Conservation (phyloP, 2,329 filamentous ascomycete species). For the Penicillium sp. region DNA sequence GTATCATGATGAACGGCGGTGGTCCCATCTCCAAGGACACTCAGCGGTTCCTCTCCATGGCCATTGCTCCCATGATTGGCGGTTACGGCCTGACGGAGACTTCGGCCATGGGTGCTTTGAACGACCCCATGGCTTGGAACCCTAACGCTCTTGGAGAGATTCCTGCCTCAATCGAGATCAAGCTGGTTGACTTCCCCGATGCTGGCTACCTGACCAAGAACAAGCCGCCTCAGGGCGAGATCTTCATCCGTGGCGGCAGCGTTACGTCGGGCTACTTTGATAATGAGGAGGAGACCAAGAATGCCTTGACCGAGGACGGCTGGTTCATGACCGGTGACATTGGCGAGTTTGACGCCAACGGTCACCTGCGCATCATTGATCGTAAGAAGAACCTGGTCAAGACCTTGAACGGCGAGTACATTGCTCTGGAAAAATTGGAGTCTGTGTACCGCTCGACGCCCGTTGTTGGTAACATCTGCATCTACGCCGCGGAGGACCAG, state of each 20-base stretch:
- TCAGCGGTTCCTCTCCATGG: conserved; percentile 85
- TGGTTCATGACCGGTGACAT: conserved; percentile 99
- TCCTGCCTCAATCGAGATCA: conserved; percentile 77
- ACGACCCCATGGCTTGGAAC: conserved; percentile 81
- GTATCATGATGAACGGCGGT: conserved; percentile 92
- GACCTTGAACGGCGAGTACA: conserved; percentile 93
- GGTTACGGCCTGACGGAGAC: conserved; percentile 97
- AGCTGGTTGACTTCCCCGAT: conserved; percentile 87
- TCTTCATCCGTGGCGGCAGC: conserved; percentile 78
- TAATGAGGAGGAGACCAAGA: conserved; percentile 80
- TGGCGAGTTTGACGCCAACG: conserved; percentile 79
- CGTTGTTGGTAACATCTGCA: conserved; percentile 83
- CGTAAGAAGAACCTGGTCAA: conserved; percentile 99
- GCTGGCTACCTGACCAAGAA: conserved; percentile 79
- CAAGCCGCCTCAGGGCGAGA: conserved; percentile 84
- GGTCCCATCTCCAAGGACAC: conserved; percentile 88
- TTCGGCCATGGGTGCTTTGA: conserved; percentile 60
- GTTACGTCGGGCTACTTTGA: conserved; percentile 80
- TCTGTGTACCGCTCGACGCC: conserved; percentile 79
- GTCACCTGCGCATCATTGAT: conserved; percentile 85
- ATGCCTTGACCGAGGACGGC: conserved; percentile 75
- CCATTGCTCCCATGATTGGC: conserved; percentile 89
- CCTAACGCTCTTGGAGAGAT: conserved; percentile 75
- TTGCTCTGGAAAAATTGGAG: conserved; percentile 94
- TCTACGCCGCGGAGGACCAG: conserved; percentile 75